Conservation (phyloP, 805 yeast genomes). For the Isabelozyma pseudorhagii region DNA sequence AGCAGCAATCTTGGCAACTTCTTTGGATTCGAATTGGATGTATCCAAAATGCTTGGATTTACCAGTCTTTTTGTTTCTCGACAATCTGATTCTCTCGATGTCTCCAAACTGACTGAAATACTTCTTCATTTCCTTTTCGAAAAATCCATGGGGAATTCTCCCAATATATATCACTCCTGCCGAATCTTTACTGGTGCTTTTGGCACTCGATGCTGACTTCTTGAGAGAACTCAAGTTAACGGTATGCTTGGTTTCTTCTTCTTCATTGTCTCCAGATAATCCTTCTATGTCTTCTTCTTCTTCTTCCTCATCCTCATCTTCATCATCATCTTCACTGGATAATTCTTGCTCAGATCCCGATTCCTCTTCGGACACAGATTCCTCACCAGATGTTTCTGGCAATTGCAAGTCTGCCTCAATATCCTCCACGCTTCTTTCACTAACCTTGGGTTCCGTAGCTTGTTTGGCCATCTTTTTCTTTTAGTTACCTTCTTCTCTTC, state of each 20-base stretch:
- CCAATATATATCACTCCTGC: constrained; percentile 85
- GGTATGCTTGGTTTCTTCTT: constrained; percentile 12
- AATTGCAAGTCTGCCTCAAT: constrained; percentile 17
- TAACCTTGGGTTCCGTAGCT: constrained; percentile 1
- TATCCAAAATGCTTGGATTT: constrained; percentile 89
- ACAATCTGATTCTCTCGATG: constrained; percentile 70
- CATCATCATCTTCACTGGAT: constrained; percentile 15
- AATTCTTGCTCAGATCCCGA: constrained; percentile 15
- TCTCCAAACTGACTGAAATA: constrained; percentile 92
- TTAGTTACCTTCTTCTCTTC: constrained; percentile 10
- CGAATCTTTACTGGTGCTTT: constrained; percentile 19
- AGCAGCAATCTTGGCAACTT: constrained; percentile 83
- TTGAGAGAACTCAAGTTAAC: constrained; percentile 2
- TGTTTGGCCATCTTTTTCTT: constrained; percentile 4
- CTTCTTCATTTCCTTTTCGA: constrained; percentile 72
- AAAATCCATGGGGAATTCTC: constrained; percentile 88
- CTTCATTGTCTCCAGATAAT: constrained; percentile 23
- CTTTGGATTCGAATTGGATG: constrained; percentile 70
- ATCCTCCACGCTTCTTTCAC: constrained; percentile 15
- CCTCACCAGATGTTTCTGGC: constrained; percentile 13
- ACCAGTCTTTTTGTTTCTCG: constrained; percentile 89
- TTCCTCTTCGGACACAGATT: constrained; percentile 13
- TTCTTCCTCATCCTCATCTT: constrained; percentile 15
- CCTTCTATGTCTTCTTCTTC: constrained; percentile 13
- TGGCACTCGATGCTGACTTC: constrained; percentile 13